Evolutionary conservation across 345 rosid species (phyloP), one percentile per base, ranked within the genome.

Genomic region (Balakata baccata): DNA sequence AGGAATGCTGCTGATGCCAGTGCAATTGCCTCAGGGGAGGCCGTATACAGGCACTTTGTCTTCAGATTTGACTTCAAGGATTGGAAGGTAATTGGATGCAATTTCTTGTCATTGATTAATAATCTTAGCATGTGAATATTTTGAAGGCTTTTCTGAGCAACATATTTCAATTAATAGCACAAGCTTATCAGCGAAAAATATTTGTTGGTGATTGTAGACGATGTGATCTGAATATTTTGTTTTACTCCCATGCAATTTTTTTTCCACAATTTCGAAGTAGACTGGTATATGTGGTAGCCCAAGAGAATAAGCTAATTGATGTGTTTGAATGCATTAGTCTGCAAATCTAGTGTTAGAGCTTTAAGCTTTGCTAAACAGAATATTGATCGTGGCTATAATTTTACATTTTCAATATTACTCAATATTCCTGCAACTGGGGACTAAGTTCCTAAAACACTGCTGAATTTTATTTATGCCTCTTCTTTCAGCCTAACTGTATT

Each of bases 41-140:
- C 77, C 54, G 67, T 66, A 47, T 80, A 76, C 78, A 57, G 54
- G 67, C 89, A 83, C 51, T 86, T 85, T 53, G 76, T 85, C 72
- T 85, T 85, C 79, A 79, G 85, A 83, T 71, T 85, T 17, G 88
- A 83, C 64, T 81, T 70, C 62, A 75, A 74, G 64, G 89, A 83
- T 66, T 86, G 89, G 86, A 73, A 79, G 89, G 86, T 85, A 79
- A 2, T 56, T 61, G 3, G 25, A 45, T n/a, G 17, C 25, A 10
- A 43, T n/a, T 41, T 63, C 49, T 43, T 47, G 29, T 12, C 41
- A 34, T 10, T 52, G 11, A 25, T 51, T 2, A 9, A 17, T 7
- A 41, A 29, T 66, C 47, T 66, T 17, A 7, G 37, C 4, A 66
- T 25, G 46, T 14, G 20, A 4, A 1, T 49, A 14, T 53, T 67